Evolutionary conservation across 1,139 yeast genomes (phyloP).

Genomic region (Hanseniaspora uvarum): DNA sequence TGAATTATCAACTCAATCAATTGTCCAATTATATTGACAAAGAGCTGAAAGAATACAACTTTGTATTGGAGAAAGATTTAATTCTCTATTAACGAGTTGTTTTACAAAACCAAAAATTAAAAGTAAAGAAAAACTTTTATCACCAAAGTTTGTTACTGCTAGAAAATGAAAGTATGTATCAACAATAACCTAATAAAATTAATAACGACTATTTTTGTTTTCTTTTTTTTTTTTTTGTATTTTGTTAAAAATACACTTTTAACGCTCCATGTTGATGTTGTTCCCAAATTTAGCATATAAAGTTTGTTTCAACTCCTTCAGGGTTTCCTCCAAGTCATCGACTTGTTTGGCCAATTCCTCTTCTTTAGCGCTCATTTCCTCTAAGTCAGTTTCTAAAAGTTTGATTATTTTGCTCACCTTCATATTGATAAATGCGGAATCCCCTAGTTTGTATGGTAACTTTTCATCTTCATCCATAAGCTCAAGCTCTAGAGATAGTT

Average conservation of each 20-base stretch:
- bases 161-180: conserved; percentile 1
- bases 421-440: conserved; percentile 50
- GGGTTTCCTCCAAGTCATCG: conserved; percentile 43
- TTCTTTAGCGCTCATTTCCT: conserved; percentile 42
- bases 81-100: not conserved
- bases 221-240: no score
- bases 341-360: conserved; percentile 39
- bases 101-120: not conserved
- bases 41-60: not conserved
- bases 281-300: conserved; percentile 84
- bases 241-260: conserved; percentile 14
- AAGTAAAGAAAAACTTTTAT: not conserved
- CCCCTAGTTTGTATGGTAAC: conserved; percentile 56
- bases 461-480: conserved; percentile 61
- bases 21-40: not conserved
- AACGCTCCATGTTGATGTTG: conserved; percentile 71
- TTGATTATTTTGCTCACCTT: conserved; percentile 56
- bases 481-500: conserved; percentile 74
- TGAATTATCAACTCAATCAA: conserved; percentile 22
- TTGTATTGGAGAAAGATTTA: not conserved
- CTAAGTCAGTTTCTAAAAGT: conserved; percentile 53
- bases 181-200: not conserved
- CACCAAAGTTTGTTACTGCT: no score
- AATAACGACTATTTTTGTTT: not conserved
- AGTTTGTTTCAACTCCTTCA: conserved; percentile 54